These are phyloP conservation scores for Ganoderma multipileum DNA, from an alignment of 1,284 basidiomycete genomes.

Conservation along the genomic window DNA sequence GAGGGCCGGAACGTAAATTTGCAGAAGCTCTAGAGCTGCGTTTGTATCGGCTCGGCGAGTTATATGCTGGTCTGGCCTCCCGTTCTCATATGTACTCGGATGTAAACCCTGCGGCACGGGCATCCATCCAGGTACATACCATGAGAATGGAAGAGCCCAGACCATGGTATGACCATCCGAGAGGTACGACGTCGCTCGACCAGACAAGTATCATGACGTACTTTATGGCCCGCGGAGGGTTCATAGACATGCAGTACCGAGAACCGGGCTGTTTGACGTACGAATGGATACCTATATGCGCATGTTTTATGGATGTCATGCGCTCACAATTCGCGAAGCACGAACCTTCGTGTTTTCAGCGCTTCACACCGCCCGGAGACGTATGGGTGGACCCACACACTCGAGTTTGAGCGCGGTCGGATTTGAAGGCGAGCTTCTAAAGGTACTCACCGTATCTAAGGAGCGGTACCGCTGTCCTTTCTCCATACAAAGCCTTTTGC, in stretches of 20 bases:
- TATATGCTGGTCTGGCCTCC: conserved; percentile 30
- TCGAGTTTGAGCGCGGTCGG: neutral
- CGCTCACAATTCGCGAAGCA: neutral
- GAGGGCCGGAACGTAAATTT: neutral
- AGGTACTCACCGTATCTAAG: neutral
- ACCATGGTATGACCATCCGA: conserved; percentile 29
- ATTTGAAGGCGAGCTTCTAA: neutral
- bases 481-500: neutral
- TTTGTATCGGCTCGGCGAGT: conserved; percentile 14
- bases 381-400: neutral
- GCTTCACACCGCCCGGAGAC: neutral
- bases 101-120: conserved; percentile 31
- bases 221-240: neutral
- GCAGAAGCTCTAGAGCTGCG: neutral
- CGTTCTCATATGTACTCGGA: conserved; percentile 37
- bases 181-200: conserved; percentile 8
- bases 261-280: neutral
- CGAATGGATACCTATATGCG: neutral
- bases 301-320: neutral
- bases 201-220: neutral
- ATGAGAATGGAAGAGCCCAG: conserved; percentile 41
- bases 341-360: neutral
- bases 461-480: neutral
- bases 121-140: conserved; percentile 35
- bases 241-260: neutral